Conservation (phyloP, 164 flowering plant genomes). For the Stephania cephalantha region DNA sequence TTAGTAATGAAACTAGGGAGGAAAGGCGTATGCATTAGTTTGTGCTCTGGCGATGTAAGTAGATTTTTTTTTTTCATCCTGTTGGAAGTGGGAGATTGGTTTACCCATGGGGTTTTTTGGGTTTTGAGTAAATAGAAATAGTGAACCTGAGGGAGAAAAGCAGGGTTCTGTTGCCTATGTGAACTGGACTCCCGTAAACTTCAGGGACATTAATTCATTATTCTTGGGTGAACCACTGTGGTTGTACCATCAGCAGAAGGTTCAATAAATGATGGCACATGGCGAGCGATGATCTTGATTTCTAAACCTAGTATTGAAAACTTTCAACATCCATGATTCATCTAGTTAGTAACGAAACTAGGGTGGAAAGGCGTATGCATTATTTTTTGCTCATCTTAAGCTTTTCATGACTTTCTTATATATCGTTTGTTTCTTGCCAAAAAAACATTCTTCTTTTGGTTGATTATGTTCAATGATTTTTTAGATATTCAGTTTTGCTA, state of each 20-base stretch:
- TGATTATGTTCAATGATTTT: too few species aligned
- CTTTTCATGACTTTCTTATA: too few species aligned
- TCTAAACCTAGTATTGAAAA: neutral
- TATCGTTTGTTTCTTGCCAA: too few species aligned
- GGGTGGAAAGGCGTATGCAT: too few species aligned
- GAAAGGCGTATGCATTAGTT: too few species aligned
- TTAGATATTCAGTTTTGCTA: too few species aligned
- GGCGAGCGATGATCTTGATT: neutral
- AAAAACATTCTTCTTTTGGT: too few species aligned
- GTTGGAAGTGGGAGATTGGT: neutral
- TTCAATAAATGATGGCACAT: neutral
- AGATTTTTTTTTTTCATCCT: neutral
- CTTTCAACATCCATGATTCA: neutral
- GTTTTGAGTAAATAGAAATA: neutral
- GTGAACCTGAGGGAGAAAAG: constrained; percentile 15
- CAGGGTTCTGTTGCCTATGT: constrained; percentile 14
- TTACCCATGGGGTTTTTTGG: neutral
- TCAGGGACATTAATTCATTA: constrained; percentile 10
- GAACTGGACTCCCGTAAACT: constrained; percentile 11
- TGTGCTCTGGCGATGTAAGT: too few species aligned
- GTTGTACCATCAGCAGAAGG: neutral
- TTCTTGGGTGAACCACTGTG: constrained; percentile 8
- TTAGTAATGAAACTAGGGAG: too few species aligned
- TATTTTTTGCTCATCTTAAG: too few species aligned
- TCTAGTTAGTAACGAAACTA: too few species aligned